Percentiles rank a stretch among this genome's conserved stretches.
Evolutionary conservation across 495 filamentous ascomycete species (phyloP).

Genomic region (Pyronema domesticum): DNA sequence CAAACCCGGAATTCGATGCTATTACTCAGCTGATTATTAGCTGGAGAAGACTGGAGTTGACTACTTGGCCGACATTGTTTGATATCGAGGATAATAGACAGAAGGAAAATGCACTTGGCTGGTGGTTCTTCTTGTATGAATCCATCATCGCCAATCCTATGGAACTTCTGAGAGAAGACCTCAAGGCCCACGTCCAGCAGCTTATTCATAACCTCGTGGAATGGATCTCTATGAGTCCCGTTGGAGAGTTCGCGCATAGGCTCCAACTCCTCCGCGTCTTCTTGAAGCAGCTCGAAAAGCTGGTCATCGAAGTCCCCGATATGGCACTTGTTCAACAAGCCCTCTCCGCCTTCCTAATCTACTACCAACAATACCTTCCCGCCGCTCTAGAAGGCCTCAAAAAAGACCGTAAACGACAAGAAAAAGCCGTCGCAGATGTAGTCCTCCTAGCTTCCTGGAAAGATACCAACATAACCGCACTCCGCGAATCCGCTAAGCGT

Average conservation of each 20-base stretch:
- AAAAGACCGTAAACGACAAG: conserved; percentile 45
- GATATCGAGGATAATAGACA: conserved; percentile 65
- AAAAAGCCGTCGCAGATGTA: conserved; percentile 76
- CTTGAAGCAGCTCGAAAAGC: conserved; percentile 40
- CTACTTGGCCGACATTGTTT: conserved; percentile 80
- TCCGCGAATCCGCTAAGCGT: conserved; percentile 69
- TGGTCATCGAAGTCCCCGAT: conserved; percentile 35
- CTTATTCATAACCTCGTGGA: conserved; percentile 51
- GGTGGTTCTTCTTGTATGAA: conserved; percentile 96
- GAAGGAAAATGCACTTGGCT: conserved; percentile 56
- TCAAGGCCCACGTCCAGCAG: conserved; percentile 41
- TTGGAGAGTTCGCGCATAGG: conserved; percentile 64
- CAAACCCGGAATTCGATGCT: conserved; percentile 46
- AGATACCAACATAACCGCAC: conserved; percentile 77
- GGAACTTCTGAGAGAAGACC: conserved; percentile 36
- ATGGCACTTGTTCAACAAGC: conserved; percentile 39
- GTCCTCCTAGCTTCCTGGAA: conserved; percentile 86
- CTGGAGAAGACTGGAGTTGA: conserved; percentile 80
- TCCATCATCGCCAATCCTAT: conserved; percentile 60
- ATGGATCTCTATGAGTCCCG: conserved; percentile 54
- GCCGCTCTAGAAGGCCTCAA: conserved; percentile 42
- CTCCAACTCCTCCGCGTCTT: conserved; percentile 58
- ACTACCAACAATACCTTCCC: conserved; percentile 50
- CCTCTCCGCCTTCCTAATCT: conserved; percentile 57
- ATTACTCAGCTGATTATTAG: conserved; percentile 58